Conservation (phyloP, 371 early-diverging fungal genomes). For the Entomophthora muscae region DNA sequence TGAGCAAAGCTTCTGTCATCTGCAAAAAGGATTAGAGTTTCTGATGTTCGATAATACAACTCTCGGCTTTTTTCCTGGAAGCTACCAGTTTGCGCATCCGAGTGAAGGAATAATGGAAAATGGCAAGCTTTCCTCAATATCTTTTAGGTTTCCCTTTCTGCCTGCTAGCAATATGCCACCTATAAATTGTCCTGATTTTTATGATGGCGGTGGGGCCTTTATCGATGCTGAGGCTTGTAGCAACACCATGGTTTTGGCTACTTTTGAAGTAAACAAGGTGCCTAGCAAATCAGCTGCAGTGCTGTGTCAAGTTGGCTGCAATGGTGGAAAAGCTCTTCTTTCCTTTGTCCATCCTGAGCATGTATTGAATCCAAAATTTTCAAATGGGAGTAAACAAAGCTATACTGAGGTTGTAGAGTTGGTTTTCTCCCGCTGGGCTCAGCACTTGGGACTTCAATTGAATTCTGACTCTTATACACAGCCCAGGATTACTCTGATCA, state of each 20-base stretch:
- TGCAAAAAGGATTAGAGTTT: constrained; percentile 45
- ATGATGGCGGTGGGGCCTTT: constrained; percentile 68
- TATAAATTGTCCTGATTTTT: constrained; percentile 20
- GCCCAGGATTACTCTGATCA: not conserved
- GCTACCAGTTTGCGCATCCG: constrained; percentile 43
- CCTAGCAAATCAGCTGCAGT: constrained; percentile 24
- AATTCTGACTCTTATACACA: not conserved
- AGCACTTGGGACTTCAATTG: not conserved
- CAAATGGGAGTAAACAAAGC: not conserved
- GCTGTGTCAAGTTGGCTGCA: constrained; percentile 29
- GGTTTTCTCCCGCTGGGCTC: not conserved
- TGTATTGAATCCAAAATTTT: not conserved
- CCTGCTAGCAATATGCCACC: not conserved
- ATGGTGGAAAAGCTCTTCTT: constrained; percentile 37
- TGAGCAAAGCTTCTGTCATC: constrained; percentile 43
- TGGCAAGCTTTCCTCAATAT: constrained; percentile 41
- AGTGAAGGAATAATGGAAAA: constrained; percentile 66
- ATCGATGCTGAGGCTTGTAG: constrained; percentile 12
- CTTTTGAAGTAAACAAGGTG: constrained; percentile 24
- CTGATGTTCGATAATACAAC: constrained; percentile 55
- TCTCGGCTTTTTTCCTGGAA: constrained; percentile 49
- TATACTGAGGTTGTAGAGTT: not conserved
- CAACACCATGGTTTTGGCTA: constrained; percentile 31
- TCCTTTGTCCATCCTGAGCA: constrained; percentile 56
- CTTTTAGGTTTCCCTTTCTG: constrained; percentile 8